Evolutionary conservation across 768 basidiomycete genomes (phyloP).

Genomic region (Trametes meyenii): DNA sequence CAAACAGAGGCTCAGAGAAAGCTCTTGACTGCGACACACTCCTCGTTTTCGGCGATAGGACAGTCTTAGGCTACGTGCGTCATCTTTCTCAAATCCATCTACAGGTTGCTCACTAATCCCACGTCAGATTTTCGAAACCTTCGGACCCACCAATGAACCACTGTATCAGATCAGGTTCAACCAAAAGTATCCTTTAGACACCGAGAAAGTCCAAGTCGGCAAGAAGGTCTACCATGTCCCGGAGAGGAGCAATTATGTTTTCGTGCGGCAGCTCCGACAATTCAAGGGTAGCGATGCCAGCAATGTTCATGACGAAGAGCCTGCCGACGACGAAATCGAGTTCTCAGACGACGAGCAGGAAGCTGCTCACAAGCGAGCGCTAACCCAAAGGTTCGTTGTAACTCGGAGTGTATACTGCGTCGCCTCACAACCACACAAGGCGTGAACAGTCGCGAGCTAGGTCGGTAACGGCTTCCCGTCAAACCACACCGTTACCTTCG

Average conservation of each 20-base stretch:
- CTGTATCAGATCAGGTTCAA: conserved; percentile 88
- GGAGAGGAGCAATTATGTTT: conserved; percentile 80
- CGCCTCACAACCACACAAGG: conserved; percentile 36
- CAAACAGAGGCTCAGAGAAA: conserved; percentile 53
- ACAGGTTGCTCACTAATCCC: conserved; percentile 1
- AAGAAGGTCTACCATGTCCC: conserved; percentile 84
- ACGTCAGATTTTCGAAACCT: conserved; percentile 77
- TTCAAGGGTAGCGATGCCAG: conserved; percentile 92
- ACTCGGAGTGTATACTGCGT: neutral
- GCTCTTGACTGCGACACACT: conserved; percentile 89
- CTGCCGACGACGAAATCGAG: conserved; percentile 85
- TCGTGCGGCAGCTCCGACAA: conserved; percentile 67
- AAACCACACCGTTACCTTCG: conserved; percentile 55
- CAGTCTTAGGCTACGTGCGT: conserved; percentile 89
- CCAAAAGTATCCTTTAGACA: conserved; percentile 61
- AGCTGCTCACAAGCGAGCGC: conserved; percentile 62
- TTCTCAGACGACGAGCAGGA: conserved; percentile 97
- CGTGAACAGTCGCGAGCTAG: conserved; percentile 53
- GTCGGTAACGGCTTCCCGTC: conserved; percentile 55
- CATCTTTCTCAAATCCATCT: neutral
- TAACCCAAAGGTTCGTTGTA: conserved; percentile 44
- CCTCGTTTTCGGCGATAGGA: conserved; percentile 86
- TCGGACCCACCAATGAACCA: conserved; percentile 90
- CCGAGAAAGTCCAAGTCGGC: conserved; percentile 53
- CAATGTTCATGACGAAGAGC: conserved; percentile 94